Evolutionary conservation across 495 filamentous ascomycete species (phyloP), one percentile per base, ranked within the genome.

Genomic region (Xylaria bambusicola): DNA sequence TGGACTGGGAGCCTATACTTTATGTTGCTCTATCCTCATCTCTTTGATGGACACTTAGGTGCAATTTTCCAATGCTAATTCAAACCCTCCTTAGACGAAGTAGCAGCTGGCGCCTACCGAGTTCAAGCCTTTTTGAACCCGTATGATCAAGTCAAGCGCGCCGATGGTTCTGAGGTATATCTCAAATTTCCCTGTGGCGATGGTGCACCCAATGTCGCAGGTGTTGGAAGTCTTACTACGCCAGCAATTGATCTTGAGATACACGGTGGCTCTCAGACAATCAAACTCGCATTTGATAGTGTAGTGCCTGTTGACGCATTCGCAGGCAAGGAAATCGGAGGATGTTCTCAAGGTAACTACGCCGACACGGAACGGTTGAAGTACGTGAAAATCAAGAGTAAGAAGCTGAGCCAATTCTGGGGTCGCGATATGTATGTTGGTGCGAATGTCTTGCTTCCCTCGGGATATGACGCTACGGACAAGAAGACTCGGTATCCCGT

Each of bases 391-490:
- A 60, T 60, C 41, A 45, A 17, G 49, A 60, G 57, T 33, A 29
- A 53, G 41, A 53, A 45, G 20, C 49, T 60, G 1, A 46, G 18
- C 12, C 17, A 53, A 10, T 60, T 60, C 49, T 60, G 57, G 57
- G 56, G 57, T 8, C 57, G 57, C 33, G 57, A 60, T 31, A 60
- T 60, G 57, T 60, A 60, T 31, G 49, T 59, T 21, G 57, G 57
- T 24, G 57, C 57, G 17, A 60, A 60, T n/a, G 20, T 60, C 13
- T 8, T 60, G n/a, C 57, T 60, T 7, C 57, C 57, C 12, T 26
- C 57, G 15, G 56, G 49, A n/a, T 60, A 60, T 24, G 13, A 60
- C n/a, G 48, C 57, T 15, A 8, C 48, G 2, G 57, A 60, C 18
- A 53, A 60, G 33, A 12, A 60, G 12, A 60, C 57, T 2, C 57